Evolutionary conservation across 179 eudicot genomes (phyloP), one percentile per base, ranked within the genome.

Genomic region (Dionaea muscipula): DNA sequence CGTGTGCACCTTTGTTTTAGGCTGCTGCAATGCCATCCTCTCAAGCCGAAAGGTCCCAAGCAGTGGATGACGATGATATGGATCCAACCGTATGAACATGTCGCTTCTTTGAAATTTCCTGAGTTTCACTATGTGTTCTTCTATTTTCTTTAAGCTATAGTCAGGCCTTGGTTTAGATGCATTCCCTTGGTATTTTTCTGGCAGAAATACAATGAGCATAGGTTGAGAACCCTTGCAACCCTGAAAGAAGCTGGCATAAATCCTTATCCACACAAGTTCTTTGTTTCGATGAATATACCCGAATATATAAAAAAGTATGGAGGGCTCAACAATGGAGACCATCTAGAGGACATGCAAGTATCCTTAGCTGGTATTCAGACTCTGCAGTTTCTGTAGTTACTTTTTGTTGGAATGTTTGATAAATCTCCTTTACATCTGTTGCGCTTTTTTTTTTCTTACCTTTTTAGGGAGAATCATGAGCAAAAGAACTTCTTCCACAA

Each of bases 181-280:
- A n/a, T 5, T 21, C 19, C 21, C 25, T 4, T 23, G 15, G 21
- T 55, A 21, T 55, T 70, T 35, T 74, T 17, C 38, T 50, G 67
- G 82, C 87, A 90, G 97, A 95, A 86, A 90, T 90, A 80, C 67
- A 78, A 67, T 55, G 97, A 86, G 61, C 87, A 86, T 63, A 67
- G 97, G 72, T 57, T 80, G 68, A 86, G 72, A 68, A 63, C 66
- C 43, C 85, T 90, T 56, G 85, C 65, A 39, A 71, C 87, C 36
- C 75, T 68, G 68, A 90, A 84, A 77, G 79, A 65, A 53, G 78
- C 76, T 47, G 94, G 87, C 37, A n/a, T 37, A 0, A 86, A 90
- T 53, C 97, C 97, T 2, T 90, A 90, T 57, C 95, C 95, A 22
- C 97, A 90, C 75, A 90, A 90, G 63, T 90, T 90, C 59, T 57